phyloP scores from a whole-genome alignment of 1,284 basidiomycete genomes.

The Xerocomus nothofagi region DNA sequence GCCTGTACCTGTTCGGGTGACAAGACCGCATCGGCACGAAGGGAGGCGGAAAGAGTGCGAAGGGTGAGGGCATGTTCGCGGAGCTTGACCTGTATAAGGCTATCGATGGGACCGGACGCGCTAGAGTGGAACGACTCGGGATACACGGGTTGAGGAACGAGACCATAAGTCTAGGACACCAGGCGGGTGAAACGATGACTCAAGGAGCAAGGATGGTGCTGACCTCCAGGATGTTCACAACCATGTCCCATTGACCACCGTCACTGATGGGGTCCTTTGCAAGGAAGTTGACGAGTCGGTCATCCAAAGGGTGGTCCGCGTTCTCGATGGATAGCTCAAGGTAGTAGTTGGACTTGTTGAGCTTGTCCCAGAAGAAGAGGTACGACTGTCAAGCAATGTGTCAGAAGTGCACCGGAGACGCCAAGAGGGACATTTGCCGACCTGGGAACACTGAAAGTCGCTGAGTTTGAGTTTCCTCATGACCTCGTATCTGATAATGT shows the following conservation, averaged over 20 bases:
- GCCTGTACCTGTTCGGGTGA: conserved; percentile 46
- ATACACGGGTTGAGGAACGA: conserved; percentile 79
- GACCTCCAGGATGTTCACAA: conserved; percentile 79
- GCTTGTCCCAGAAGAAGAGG: conserved; percentile 92
- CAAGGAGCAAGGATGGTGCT: conserved; percentile 7
- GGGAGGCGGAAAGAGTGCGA: conserved; percentile 57
- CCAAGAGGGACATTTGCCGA: conserved; percentile 30
- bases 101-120: conserved; percentile 71
- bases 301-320: conserved; percentile 78
- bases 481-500: conserved; percentile 81
- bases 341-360: conserved; percentile 95
- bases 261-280: conserved; percentile 82
- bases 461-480: conserved; percentile 84
- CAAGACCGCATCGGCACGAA: conserved; percentile 44
- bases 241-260: conserved; percentile 97
- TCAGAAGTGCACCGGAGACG: conserved; percentile 11
- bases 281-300: conserved; percentile 79
- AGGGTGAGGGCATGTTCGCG: conserved; percentile 88
- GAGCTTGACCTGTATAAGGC: conserved; percentile 84
- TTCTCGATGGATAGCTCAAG: conserved; percentile 87
- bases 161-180: conserved; percentile 64
- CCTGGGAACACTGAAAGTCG: conserved; percentile 90
- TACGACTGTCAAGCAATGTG: conserved; percentile 56
- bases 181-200: not conserved
- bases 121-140: conserved; percentile 88